These are phyloP conservation scores for Scedosporium boydii DNA, from an alignment of 2,329 filamentous ascomycete genomes.

Conservation along the genomic window DNA sequence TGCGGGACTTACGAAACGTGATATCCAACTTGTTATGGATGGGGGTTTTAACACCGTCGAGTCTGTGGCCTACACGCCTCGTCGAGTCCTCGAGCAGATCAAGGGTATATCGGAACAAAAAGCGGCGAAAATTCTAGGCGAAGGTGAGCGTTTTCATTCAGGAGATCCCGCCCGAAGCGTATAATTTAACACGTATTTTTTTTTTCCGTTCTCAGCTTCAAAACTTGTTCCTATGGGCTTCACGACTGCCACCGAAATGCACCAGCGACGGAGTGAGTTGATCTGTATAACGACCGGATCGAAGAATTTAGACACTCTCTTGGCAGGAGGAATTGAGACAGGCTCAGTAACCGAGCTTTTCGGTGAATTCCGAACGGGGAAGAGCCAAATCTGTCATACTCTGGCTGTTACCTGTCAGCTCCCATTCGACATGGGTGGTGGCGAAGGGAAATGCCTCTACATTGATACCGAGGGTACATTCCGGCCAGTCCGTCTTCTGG, in stretches of 20 bases:
- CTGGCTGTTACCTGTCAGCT: constrained; percentile 97
- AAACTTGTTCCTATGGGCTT: constrained; percentile 99
- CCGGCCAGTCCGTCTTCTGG: constrained; percentile 78
- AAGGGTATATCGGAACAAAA: constrained; percentile 98
- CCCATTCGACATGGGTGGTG: constrained; percentile 97
- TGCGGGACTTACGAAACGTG: constrained; percentile 82
- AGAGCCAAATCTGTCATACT: constrained; percentile 97
- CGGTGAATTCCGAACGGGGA: constrained; percentile 94
- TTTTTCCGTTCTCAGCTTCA: constrained; percentile 60
- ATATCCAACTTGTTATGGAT: constrained; percentile 87
- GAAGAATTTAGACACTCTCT: constrained; percentile 89
- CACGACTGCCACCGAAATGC: constrained; percentile 98
- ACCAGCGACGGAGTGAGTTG: constrained; percentile 87
- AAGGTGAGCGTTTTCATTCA: constrained; percentile 48
- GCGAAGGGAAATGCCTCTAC: constrained; percentile 96
- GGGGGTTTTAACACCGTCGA: constrained; percentile 94
- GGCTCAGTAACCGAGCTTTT: constrained; percentile 98
- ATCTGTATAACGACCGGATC: constrained; percentile 98
- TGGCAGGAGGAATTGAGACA: constrained; percentile 91
- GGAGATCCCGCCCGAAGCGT: not conserved
- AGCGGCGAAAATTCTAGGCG: constrained; percentile 78
- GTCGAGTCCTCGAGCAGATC: constrained; percentile 78
- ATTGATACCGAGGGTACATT: constrained; percentile 99
- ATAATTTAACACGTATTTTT: constrained; percentile 8
- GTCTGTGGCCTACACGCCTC: constrained; percentile 85